These are phyloP conservation scores for Geranium rotundifolium DNA, from an alignment of 345 rosid genomes.

Conservation along the genomic window DNA sequence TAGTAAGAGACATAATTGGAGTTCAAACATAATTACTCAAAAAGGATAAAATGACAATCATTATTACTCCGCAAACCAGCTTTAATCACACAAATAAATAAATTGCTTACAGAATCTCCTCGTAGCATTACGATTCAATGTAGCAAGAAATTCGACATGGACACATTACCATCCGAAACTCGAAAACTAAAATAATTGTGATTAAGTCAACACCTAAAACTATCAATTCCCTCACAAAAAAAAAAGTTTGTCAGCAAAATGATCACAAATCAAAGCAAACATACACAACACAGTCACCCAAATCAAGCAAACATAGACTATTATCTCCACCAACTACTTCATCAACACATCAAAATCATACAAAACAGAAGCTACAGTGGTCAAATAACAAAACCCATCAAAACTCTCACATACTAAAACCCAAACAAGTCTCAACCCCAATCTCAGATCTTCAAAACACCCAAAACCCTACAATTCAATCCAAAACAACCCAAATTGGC, in stretches of 20 bases:
- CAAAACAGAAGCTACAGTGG: not conserved
- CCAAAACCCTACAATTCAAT: slow-evolving; percentile 2
- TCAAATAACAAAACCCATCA: slow-evolving; percentile 3
- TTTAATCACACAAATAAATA: not conserved
- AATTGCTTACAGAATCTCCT: not conserved
- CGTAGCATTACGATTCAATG: not conserved
- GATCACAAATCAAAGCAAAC: not conserved
- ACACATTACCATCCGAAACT: not conserved
- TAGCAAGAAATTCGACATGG: not conserved
- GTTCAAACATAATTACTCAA: not conserved
- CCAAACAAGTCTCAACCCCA: slow-evolving; percentile 10
- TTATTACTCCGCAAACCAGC: too few species aligned
- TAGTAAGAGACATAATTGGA: not conserved
- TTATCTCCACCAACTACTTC: not conserved
- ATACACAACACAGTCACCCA: too few species aligned
- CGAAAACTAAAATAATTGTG: not conserved
- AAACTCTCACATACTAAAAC: slow-evolving; percentile 2
- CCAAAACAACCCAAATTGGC: not conserved
- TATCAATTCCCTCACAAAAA: not conserved
- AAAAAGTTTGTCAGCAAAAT: too few species aligned
- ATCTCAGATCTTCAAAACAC: slow-evolving; percentile 15
- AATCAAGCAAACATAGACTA: not conserved
- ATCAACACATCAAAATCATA: not conserved
- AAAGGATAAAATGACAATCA: too few species aligned
- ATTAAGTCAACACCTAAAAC: not conserved